These are phyloP conservation scores for Leptographium flavum DNA, from an alignment of 2,329 filamentous ascomycete genomes.

Conservation along the genomic window DNA sequence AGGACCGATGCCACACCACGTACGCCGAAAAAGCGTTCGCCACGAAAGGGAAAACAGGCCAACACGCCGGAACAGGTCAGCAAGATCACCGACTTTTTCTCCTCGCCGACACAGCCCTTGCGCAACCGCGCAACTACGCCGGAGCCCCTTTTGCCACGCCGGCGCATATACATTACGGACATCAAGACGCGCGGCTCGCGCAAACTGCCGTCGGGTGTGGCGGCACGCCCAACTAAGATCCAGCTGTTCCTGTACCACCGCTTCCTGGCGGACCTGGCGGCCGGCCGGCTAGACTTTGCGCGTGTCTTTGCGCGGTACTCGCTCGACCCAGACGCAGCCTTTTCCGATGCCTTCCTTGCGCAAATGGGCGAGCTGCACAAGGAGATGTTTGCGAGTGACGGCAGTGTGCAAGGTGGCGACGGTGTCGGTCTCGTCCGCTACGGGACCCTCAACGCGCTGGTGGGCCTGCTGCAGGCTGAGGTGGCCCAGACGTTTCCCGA, in stretches of 20 bases:
- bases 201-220: constrained; percentile 49
- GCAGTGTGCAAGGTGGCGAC: constrained; percentile 27
- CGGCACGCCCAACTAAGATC: constrained; percentile 62
- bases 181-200: constrained; percentile 66
- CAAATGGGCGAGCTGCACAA: constrained; percentile 58
- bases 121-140: too few species aligned
- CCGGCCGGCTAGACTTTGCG: constrained; percentile 54
- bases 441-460: constrained; percentile 30
- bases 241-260: constrained; percentile 85
- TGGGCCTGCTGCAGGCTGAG: constrained; percentile 31
- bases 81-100: constrained; percentile 12
- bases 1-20: too few species aligned
- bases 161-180: constrained; percentile 61
- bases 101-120: not conserved
- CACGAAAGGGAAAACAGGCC: constrained; percentile 20
- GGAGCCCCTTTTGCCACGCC: not conserved
- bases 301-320: constrained; percentile 57
- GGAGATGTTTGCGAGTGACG: constrained; percentile 47
- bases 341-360: constrained; percentile 68
- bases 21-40: constrained; percentile 8
- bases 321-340: constrained; percentile 47
- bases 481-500: constrained; percentile 37
- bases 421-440: constrained; percentile 24
- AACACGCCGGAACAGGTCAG: constrained; percentile 3
- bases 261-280: constrained; percentile 63